These are phyloP conservation scores for Talaromyces sp. DNA, from an alignment of 2,329 filamentous ascomycete species.

Conservation along the genomic window DNA sequence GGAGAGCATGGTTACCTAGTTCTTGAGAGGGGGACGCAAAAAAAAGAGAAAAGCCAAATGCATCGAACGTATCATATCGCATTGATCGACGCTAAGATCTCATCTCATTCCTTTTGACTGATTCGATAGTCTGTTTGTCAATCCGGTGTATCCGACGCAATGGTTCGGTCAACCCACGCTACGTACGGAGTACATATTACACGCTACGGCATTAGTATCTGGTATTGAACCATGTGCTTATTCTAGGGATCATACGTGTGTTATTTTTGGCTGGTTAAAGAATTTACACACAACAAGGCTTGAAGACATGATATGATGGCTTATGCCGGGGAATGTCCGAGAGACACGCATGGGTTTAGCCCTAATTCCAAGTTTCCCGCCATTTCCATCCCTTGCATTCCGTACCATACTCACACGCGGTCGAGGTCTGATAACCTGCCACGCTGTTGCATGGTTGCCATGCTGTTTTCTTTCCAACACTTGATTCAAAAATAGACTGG, in stretches of 20 bases:
- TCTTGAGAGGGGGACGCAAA: neutral
- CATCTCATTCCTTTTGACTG: neutral
- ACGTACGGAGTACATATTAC: neutral
- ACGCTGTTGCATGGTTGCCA: slow-evolving; percentile 4
- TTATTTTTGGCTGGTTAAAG: neutral
- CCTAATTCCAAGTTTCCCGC: slow-evolving; percentile 6
- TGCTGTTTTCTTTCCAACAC: neutral
- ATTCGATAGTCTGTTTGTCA: slow-evolving; percentile 21
- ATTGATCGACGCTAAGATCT: slow-evolving; percentile 6
- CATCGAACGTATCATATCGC: slow-evolving; percentile 3
- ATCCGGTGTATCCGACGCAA: neutral
- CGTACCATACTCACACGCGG: slow-evolving; percentile 1
- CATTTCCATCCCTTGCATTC: slow-evolving; percentile 11
- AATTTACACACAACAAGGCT: neutral
- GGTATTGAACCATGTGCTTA: neutral
- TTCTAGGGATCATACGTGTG: neutral
- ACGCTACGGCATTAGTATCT: neutral
- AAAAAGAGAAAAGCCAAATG: neutral
- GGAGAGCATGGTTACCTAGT: neutral
- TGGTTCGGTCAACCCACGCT: neutral
- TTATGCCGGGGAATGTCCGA: neutral
- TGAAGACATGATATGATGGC: neutral
- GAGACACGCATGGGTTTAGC: slow-evolving; percentile 16
- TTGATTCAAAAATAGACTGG: slow-evolving; percentile 1
- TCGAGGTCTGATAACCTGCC: neutral